phyloP scores from a whole-genome alignment of 2,329 filamentous ascomycete species.

The Colletotrichum chlorophyti region DNA sequence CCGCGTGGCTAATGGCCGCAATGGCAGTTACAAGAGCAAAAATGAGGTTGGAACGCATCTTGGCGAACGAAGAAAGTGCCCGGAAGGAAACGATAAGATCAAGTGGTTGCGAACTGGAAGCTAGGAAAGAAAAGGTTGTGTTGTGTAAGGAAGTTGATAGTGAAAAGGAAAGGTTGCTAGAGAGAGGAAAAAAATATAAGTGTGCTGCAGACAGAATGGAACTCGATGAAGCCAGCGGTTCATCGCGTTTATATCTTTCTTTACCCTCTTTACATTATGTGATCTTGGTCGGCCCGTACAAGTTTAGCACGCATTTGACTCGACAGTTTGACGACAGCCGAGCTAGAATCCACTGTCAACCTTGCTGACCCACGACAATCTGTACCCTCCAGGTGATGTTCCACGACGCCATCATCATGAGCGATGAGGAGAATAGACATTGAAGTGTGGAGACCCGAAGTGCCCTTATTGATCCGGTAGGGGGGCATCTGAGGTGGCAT shows the following conservation, averaged over 20 bases:
- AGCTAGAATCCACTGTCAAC: conserved; percentile 13
- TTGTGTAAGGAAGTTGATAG: conserved; percentile 1
- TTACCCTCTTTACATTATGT: neutral
- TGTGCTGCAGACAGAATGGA: neutral
- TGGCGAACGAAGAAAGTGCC: conserved; percentile 14
- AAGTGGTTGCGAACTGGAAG: neutral
- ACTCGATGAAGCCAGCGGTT: too few relatives aligned
- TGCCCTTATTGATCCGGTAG: neutral
- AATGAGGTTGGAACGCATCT: conserved; percentile 23
- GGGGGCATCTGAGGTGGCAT: neutral
- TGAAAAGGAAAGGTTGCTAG: conserved; percentile 7
- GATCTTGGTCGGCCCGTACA: too few relatives aligned
- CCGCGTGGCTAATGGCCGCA: conserved; percentile 19
- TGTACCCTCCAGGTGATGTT: conserved; percentile 2
- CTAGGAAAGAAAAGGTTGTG: neutral
- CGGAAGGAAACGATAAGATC: too few relatives aligned
- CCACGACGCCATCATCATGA: conserved; percentile 8
- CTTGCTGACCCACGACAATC: conserved; percentile 1
- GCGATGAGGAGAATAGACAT: conserved; percentile 2
- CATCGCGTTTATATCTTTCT: conserved; percentile 9
- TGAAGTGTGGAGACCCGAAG: too few relatives aligned
- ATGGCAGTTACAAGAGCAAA: conserved; percentile 21
- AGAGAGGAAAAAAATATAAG: neutral
- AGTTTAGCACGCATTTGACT: conserved; percentile 1
- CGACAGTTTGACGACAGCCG: neutral